phyloP scores from a whole-genome alignment of 108 stramenopile species.

The Stephanodiscus triporus region DNA sequence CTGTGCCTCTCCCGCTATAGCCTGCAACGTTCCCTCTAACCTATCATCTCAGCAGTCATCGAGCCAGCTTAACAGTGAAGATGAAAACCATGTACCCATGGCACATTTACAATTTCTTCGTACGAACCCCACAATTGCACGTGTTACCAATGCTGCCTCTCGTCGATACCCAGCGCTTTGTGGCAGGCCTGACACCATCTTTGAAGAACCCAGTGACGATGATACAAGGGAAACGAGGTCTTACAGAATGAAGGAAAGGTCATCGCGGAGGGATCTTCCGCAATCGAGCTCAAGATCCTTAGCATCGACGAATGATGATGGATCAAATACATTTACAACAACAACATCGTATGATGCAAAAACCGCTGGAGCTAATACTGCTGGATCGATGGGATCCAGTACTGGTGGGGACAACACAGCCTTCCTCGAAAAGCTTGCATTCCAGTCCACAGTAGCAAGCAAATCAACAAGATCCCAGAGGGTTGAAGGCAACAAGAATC shows the following conservation, averaged over 20 bases:
- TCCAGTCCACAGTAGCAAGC: conserved; percentile 65
- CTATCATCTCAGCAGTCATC: conserved; percentile 11
- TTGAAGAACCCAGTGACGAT: conserved; percentile 49
- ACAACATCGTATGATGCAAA: conserved; percentile 4
- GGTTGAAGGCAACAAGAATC: conserved; percentile 14
- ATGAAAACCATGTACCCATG: conserved; percentile 49
- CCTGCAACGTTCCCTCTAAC: conserved; percentile 63
- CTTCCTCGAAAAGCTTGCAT: conserved; percentile 71
- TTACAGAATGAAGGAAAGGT: neutral
- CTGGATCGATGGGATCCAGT: conserved; percentile 57
- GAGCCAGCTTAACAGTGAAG: conserved; percentile 9
- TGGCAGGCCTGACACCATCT: conserved; percentile 67
- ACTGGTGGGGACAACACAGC: conserved; percentile 67
- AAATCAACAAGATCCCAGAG: conserved; percentile 26
- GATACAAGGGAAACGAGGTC: neutral
- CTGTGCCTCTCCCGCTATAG: conserved; percentile 37
- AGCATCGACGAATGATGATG: conserved; percentile 16
- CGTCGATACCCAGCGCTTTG: conserved; percentile 55
- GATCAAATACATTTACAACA: conserved; percentile 8
- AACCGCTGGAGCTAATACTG: conserved; percentile 9
- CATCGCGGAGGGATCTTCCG: neutral
- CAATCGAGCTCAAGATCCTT: conserved; percentile 11
- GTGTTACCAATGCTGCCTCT: conserved; percentile 38
- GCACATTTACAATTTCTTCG: conserved; percentile 68
- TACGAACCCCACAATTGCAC: conserved; percentile 50